phyloP scores from a whole-genome alignment of 306 rosid species.

The Quercus wislizeni region DNA sequence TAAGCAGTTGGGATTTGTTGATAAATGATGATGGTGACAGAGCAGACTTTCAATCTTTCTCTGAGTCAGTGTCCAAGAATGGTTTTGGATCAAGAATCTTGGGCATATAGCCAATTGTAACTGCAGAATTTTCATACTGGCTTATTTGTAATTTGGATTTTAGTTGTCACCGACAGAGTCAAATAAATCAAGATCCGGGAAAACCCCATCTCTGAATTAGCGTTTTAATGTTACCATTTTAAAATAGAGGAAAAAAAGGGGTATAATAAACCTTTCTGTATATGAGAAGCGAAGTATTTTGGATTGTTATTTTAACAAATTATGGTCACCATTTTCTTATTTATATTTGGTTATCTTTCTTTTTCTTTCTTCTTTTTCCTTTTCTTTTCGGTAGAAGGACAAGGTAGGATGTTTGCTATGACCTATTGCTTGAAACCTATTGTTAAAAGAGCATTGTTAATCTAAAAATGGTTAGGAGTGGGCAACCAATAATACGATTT shows the following conservation, averaged over 20 bases:
- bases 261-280: conserved; percentile 12
- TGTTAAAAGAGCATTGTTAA: too few species aligned
- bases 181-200: conserved; percentile 13
- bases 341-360: background rate
- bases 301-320: conserved; percentile 2
- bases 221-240: background rate
- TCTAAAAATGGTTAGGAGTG: too few species aligned
- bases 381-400: too few species aligned
- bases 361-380: background rate
- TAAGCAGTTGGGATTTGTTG: conserved; percentile 52
- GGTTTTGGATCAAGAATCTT: conserved; percentile 51
- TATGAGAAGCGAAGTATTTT: conserved; percentile 17
- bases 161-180: conserved; percentile 29
- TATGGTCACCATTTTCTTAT: background rate
- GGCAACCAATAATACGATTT: too few species aligned
- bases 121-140: background rate
- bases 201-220: conserved; percentile 21
- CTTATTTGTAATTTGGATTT: conserved; percentile 36
- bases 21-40: conserved; percentile 33
- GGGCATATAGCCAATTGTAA: conserved; percentile 48
- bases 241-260: background rate
- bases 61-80: conserved; percentile 36
- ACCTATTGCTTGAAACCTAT: too few species aligned
- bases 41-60: conserved; percentile 37
- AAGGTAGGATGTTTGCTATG: too few species aligned